These are phyloP conservation scores for Trichophyton simii DNA, from an alignment of 2,329 filamentous ascomycete genomes.

Conservation along the genomic window DNA sequence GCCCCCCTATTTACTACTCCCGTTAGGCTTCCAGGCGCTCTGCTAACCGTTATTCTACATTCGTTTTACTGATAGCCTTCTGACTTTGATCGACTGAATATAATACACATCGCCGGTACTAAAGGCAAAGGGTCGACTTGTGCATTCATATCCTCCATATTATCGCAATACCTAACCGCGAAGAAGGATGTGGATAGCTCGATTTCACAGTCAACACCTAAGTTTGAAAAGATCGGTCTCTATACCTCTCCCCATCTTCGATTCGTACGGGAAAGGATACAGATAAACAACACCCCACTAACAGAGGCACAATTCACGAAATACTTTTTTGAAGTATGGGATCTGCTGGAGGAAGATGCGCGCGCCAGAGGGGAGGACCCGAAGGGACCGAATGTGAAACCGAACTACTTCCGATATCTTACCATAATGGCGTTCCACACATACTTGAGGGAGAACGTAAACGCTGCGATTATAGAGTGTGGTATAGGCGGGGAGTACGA, in stretches of 20 bases:
- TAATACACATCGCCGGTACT: slow-evolving; percentile 79
- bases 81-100: slow-evolving; percentile 47
- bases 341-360: slow-evolving; percentile 45
- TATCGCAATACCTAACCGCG: slow-evolving; percentile 48
- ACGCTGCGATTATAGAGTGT: slow-evolving; percentile 74
- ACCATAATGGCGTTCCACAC: slow-evolving; percentile 79
- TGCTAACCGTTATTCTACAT: neutral
- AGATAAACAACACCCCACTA: slow-evolving; percentile 61
- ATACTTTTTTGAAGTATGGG: slow-evolving; percentile 80
- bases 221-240: slow-evolving; percentile 52
- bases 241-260: slow-evolving; percentile 81
- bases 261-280: slow-evolving; percentile 72
- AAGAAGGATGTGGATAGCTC: slow-evolving; percentile 18
- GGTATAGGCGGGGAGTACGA: slow-evolving; percentile 92
- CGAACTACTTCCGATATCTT: slow-evolving; percentile 84
- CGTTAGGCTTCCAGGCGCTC: neutral
- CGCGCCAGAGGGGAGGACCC: slow-evolving; percentile 42
- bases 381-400: slow-evolving; percentile 50
- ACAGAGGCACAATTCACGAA: slow-evolving; percentile 55
- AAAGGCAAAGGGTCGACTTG: slow-evolving; percentile 90
- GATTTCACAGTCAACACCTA: slow-evolving; percentile 20
- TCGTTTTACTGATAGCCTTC: slow-evolving; percentile 37
- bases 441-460: slow-evolving; percentile 63
- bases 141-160: slow-evolving; percentile 67
- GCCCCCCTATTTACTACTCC: neutral